A percentile compares a stretch with the other conserved stretches of the same genome.
Conservation (phyloP, 2,329 filamentous ascomycete species). For the Sporothrix luriei region DNA sequence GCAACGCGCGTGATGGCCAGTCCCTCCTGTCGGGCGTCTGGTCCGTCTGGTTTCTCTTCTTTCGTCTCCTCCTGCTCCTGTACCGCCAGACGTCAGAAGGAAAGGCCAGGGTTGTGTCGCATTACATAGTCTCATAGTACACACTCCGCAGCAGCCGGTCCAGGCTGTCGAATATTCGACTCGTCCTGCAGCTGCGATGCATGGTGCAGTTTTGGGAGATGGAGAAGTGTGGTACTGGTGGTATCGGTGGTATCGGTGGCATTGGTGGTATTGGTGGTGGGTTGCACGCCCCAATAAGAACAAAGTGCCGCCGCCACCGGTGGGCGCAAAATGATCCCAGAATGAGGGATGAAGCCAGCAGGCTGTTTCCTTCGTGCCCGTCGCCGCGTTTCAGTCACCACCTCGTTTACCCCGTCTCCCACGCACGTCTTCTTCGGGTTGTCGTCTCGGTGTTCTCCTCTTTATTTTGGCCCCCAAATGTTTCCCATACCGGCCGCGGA, state of each 20-base stretch:
- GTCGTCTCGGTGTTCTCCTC: not conserved
- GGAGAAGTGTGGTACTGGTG: not conserved
- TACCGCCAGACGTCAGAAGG: not conserved
- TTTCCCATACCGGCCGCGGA: slow-evolving; percentile 6
- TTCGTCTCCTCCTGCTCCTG: not conserved
- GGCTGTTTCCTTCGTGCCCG: not conserved
- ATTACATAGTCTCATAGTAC: too few relatives aligned
- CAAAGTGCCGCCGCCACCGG: not conserved
- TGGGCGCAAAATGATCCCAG: not conserved
- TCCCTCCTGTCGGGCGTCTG: not conserved
- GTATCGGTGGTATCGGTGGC: too few relatives aligned
- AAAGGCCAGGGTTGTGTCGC: not conserved
- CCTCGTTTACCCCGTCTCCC: not conserved
- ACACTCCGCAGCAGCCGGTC: not conserved
- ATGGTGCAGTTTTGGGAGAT: slow-evolving; percentile 18
- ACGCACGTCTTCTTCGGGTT: not conserved
- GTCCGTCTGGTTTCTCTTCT: not conserved
- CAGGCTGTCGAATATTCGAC: not conserved
- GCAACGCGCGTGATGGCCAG: too few relatives aligned
- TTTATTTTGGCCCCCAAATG: not conserved
- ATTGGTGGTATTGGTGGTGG: too few relatives aligned
- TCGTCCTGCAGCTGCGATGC: slow-evolving; percentile 3
- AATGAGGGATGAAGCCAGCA: not conserved
- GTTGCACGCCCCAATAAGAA: not conserved
- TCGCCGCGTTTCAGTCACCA: too few relatives aligned